Evolutionary conservation across 345 rosid species (phyloP).

Genomic region (Citropsis articulata): DNA sequence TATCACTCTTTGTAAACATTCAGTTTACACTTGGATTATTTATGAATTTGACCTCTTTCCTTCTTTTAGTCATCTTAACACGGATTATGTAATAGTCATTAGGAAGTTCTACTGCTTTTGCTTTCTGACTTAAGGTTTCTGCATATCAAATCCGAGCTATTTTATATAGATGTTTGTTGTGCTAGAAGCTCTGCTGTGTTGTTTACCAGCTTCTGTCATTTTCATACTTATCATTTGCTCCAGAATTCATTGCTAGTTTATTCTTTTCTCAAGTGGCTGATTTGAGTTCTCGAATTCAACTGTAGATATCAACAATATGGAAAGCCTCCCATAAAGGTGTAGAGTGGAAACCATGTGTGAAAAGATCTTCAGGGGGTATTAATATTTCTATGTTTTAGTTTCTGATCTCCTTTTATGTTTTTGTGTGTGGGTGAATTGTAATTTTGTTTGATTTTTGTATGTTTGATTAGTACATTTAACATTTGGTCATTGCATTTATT

Average conservation of each 20-base stretch:
- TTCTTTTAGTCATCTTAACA: not conserved
- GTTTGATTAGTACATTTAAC: not conserved
- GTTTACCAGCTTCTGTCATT: not conserved
- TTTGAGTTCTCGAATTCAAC: conserved; percentile 12
- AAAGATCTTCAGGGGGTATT: conserved; percentile 71
- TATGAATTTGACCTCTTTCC: not conserved
- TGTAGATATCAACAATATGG: conserved; percentile 86
- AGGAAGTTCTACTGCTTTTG: not conserved
- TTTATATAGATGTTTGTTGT: not conserved
- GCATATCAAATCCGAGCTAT: not conserved
- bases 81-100: not conserved
- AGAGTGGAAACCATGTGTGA: conserved; percentile 77
- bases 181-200: not conserved
- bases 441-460: not conserved
- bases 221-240: not conserved
- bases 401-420: not conserved
- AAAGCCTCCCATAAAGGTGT: conserved; percentile 74
- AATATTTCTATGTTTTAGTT: not conserved
- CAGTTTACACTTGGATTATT: not conserved
- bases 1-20: not conserved
- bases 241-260: not conserved
- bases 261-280: not conserved
- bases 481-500: conserved; percentile 9
- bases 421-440: not conserved
- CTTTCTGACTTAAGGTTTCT: not conserved